Base-by-base conservation (phyloP, 176 grass and related monocot genomes). In the Dactylis glomerata region DNA sequence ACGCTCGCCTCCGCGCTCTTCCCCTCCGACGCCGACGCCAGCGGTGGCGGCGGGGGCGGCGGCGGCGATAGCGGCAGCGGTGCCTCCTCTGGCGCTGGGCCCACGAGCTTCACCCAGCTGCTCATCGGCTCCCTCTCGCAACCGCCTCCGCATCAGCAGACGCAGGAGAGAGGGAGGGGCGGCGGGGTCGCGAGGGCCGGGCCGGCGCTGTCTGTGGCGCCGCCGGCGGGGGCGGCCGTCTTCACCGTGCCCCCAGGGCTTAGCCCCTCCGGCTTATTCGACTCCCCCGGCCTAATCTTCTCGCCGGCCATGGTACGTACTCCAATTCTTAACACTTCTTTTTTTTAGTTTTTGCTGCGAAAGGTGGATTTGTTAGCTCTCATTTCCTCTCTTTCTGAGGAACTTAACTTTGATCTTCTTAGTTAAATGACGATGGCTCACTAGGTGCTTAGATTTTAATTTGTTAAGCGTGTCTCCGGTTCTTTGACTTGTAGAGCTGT, bases 1-100 rank as follows among this genome's bases (percentile, higher is more conserved):
- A 94, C 96, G 33, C 85, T 98, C 76, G 93, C 94, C 71, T 98
- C 96, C 52, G 89, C 91, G 73, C 82, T 98, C 77, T 98, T 98
- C 74, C 45, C 91, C 0, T 85, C 84, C 24, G 89, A 93, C 63
- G 15, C 74, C 27, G 92, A 82, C 37, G 79, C 66, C 30, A 88
- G 14, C 19, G 68, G 37, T 28, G 76, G 27, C 26, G 65, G 23
- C 17, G 40, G 62, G 10, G 82, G 27, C 24, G 65, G 14, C 16
- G 41, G 57, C 20, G 68, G 38, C 40, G 85, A 65, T 61, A 27
- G 37, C 23, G 76, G 87, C 8, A 73, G 65, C 30, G 71, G 20
- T 1, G 31, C 76, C 17, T 90, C 34, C 22, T 90, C 76, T 20
- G 65, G 73, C 40, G 79, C 62, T 5, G 78, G 77, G 37, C 10